A percentile compares a stretch with the other conserved stretches of the same genome.
phyloP scores from a whole-genome alignment of 2,329 filamentous ascomycete genomes.

The Pseudopyrenochaeta lycopersici region DNA sequence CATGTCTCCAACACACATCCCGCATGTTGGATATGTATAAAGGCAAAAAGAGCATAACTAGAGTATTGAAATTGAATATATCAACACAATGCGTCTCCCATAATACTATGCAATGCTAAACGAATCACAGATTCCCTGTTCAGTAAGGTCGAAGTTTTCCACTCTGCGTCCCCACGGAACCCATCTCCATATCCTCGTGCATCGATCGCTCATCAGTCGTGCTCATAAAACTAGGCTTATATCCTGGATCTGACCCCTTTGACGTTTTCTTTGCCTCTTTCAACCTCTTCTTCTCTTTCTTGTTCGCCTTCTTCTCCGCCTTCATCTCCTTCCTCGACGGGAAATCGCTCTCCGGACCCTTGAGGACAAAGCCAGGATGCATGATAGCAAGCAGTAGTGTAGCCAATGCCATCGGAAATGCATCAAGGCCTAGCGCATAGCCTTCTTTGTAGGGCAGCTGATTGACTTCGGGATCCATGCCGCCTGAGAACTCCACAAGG shows the following conservation, averaged over 20 bases:
- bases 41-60: too few species aligned
- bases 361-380: conserved; percentile 35
- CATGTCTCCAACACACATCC: too few species aligned
- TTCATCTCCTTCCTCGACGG: conserved; percentile 35
- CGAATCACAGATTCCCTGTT: too few species aligned
- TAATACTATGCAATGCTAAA: too few species aligned
- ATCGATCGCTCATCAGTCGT: not conserved
- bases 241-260: not conserved
- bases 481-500: conserved; percentile 64
- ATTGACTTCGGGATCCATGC: conserved; percentile 52
- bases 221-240: not conserved
- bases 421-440: conserved; percentile 64
- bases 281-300: conserved; percentile 21
- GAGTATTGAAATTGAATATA: too few species aligned
- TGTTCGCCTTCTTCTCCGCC: conserved; percentile 31
- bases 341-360: conserved; percentile 36
- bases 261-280: conserved; percentile 14
- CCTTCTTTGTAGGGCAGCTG: conserved; percentile 60
- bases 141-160: not conserved
- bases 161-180: not conserved
- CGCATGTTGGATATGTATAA: too few species aligned
- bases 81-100: too few species aligned
- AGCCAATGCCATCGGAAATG: conserved; percentile 63
- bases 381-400: conserved; percentile 28
- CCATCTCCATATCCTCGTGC: not conserved